These are phyloP conservation scores for Chamaecyparis obtusa DNA, from an alignment of 75 land plant genomes.

Conservation along the genomic window DNA sequence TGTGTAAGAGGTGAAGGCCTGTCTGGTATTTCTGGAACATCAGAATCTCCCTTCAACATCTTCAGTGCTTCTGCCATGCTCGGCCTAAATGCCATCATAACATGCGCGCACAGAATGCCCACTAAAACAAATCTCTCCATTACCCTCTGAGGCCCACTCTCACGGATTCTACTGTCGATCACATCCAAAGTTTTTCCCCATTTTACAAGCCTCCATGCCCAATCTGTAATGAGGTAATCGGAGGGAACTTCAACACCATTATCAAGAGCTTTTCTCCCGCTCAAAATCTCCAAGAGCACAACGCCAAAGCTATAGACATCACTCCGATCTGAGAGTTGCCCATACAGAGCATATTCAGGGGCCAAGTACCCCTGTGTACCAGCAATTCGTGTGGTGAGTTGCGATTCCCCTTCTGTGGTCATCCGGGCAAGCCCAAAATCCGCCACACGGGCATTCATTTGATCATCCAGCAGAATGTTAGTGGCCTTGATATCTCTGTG, in stretches of 20 bases:
- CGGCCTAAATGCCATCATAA: too few species aligned
- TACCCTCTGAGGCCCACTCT: conserved; percentile 10
- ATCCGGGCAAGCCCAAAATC: conserved; percentile 46
- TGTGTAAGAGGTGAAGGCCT: background rate
- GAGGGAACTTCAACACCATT: conserved; percentile 2
- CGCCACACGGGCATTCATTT: conserved; percentile 47
- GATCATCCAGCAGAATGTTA: conserved; percentile 49
- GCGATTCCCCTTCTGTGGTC: conserved; percentile 14
- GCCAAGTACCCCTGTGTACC: conserved; percentile 39
- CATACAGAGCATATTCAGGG: conserved; percentile 34
- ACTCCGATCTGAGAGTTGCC: conserved; percentile 20
- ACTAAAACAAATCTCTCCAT: conserved; percentile 20
- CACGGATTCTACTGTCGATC: conserved; percentile 15
- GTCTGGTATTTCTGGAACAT: conserved; percentile 4
- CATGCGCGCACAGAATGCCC: too few species aligned
- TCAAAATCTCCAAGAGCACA: conserved; percentile 31
- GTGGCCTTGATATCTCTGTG: conserved; percentile 54
- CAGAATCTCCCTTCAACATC: background rate
- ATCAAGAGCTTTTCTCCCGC: conserved; percentile 35
- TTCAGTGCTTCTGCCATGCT: background rate
- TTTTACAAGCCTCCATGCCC: conserved; percentile 34
- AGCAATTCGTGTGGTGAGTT: conserved; percentile 21
- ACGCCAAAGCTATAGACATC: conserved; percentile 50
- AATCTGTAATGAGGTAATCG: conserved; percentile 17
- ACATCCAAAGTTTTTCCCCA: conserved; percentile 12